These are phyloP conservation scores for Tricholoma saponaceum DNA, from an alignment of 768 basidiomycete species.

Conservation along the genomic window DNA sequence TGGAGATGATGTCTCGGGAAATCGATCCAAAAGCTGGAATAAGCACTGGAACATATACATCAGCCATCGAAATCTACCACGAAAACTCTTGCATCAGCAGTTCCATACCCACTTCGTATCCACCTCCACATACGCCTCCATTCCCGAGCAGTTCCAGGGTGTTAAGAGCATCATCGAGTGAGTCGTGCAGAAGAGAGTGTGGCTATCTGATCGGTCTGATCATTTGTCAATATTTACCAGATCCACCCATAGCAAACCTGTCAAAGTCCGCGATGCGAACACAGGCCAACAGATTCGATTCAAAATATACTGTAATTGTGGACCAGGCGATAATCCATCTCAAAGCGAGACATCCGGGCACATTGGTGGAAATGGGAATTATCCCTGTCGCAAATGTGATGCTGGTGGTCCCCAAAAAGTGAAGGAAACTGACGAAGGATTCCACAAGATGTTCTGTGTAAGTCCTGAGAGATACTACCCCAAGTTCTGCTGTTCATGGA, in stretches of 20 bases:
- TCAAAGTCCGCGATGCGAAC: conserved; percentile 25
- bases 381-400: conserved; percentile 35
- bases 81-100: conserved; percentile 30
- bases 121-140: conserved; percentile 31
- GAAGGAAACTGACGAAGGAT: conserved; percentile 31
- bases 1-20: not conserved
- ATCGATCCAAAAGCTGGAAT: not conserved
- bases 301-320: conserved; percentile 23
- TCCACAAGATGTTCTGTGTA: too few relatives aligned
- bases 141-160: conserved; percentile 34
- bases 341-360: conserved; percentile 35
- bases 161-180: conserved; percentile 30
- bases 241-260: conserved; percentile 26
- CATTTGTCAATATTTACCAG: too few relatives aligned
- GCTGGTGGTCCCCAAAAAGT: conserved; percentile 29
- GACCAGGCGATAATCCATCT: conserved; percentile 35
- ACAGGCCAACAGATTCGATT: conserved; percentile 19
- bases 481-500: too few relatives aligned
- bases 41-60: conserved; percentile 41
- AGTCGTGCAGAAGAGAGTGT: too few relatives aligned
- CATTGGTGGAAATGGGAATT: conserved; percentile 36
- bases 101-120: conserved; percentile 34
- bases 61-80: conserved; percentile 31
- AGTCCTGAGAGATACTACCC: too few relatives aligned
- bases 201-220: too few relatives aligned